Evolutionary conservation across 2,329 filamentous ascomycete genomes (phyloP).

Genomic region (Cladophialophora exuberans): DNA sequence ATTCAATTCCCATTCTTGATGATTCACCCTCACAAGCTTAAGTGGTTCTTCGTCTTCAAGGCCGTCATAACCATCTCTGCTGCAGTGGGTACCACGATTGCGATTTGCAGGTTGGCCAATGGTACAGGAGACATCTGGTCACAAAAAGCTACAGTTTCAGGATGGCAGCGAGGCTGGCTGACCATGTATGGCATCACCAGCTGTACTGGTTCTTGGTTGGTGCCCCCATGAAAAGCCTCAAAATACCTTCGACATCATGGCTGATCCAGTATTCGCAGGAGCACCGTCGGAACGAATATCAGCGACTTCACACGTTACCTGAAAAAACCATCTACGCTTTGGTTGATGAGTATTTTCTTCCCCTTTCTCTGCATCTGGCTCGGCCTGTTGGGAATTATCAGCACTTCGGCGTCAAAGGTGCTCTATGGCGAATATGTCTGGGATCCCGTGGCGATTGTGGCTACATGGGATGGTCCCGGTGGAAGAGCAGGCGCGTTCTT

Average conservation of each 20-base stretch:
- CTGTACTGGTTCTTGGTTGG: no score
- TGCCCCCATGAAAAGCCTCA: no score
- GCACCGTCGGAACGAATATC: no score
- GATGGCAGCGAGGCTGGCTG: no score
- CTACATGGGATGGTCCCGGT: constrained; percentile 36
- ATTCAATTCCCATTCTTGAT: constrained; percentile 32
- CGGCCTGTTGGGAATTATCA: constrained; percentile 54
- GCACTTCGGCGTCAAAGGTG: constrained; percentile 42
- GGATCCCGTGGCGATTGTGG: constrained; percentile 37
- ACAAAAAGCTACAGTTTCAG: not conserved
- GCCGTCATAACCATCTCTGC: constrained; percentile 29
- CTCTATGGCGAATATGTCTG: constrained; percentile 36
- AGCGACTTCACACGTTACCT: constrained; percentile 43
- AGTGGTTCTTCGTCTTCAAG: constrained; percentile 33
- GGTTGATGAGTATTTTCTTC: constrained; percentile 48
- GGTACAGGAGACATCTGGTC: constrained; percentile 26
- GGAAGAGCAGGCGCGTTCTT: constrained; percentile 42
- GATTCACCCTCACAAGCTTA: constrained; percentile 31
- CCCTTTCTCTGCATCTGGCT: constrained; percentile 49
- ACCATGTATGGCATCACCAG: constrained; percentile 29
- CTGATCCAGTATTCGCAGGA: no score
- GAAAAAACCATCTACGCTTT: constrained; percentile 33
- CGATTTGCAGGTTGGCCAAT: constrained; percentile 28
- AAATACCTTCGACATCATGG: no score
- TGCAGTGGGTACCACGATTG: constrained; percentile 32